Evolutionary conservation across 2,329 filamentous ascomycete species (phyloP), one percentile per base, ranked within the genome.

Genomic region (Botrytis sinoallii): DNA sequence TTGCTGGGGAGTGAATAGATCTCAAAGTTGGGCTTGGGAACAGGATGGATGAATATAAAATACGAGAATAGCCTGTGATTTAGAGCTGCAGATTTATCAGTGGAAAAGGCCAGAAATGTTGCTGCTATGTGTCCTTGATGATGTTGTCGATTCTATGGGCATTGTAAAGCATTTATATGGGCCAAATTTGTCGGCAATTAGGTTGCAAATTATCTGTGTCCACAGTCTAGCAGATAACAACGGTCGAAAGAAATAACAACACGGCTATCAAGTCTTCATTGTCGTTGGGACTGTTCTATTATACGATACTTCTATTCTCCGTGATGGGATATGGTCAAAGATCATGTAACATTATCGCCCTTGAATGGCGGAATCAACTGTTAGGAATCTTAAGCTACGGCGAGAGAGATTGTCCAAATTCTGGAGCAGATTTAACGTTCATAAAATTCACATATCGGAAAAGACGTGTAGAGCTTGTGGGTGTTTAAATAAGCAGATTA

Each of bases 291-390:
- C 0, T 1, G 4, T 14, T 25, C 22, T 6, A 12, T 52, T 14
- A 9, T 1, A 14, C 0, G 4, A 52, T 12, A 5, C 0, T 25
- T 5, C 9, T 5, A 1, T 52, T 52, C 8, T 14, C 22, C 1
- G 2, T 25, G 4, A 5, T 25, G 10, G 16, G 8, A 4, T 0
- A 20, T 7, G 7, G 9, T 48, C 9, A 25, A 3, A 1, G 0
- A 25, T 0, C 6, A 25, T 4, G 1, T 25, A 4, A 10, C 0
- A 48, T 48, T 25, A 25, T 48, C 1, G 10, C 9, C 9, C 22
- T 48, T 4, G 8, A 25, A 48, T 25, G 4, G 9, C 0, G 22
- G 1, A 25, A 25, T 25, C 22, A 25, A 9, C 22, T 48, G 9
- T 6, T 25, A 9, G 4, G 8, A 25, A 25, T 25, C 22, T 25